phyloP scores from a whole-genome alignment of 2,329 filamentous ascomycete genomes.

The Raffaelea arxii region DNA sequence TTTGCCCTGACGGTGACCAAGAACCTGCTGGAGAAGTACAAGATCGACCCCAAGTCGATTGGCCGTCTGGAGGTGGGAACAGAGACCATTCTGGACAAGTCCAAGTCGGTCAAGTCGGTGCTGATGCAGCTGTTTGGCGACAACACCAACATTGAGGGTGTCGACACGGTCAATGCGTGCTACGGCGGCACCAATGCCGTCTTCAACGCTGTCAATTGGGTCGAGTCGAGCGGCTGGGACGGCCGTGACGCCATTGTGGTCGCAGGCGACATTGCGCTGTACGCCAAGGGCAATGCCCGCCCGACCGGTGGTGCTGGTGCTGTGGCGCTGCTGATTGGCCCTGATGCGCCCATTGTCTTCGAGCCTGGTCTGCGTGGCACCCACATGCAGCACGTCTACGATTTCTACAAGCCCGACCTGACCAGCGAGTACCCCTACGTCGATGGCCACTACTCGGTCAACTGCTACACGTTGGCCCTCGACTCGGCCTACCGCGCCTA shows the following conservation, averaged over 20 bases:
- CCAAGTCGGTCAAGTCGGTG: slow-evolving; percentile 82
- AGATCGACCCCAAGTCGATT: slow-evolving; percentile 67
- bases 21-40: slow-evolving; percentile 73
- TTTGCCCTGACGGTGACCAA: slow-evolving; percentile 69
- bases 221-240: slow-evolving; percentile 82
- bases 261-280: slow-evolving; percentile 74
- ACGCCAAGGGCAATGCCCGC: slow-evolving; percentile 73
- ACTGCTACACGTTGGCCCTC: slow-evolving; percentile 72
- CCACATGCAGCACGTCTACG: slow-evolving; percentile 77
- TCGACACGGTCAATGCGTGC: slow-evolving; percentile 77
- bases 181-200: slow-evolving; percentile 79
- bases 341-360: slow-evolving; percentile 64
- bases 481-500: slow-evolving; percentile 77
- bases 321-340: slow-evolving; percentile 70
- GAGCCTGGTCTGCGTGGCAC: slow-evolving; percentile 72
- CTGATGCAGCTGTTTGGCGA: slow-evolving; percentile 79
- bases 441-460: slow-evolving; percentile 73
- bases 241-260: slow-evolving; percentile 73
- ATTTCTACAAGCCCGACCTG: slow-evolving; percentile 85
- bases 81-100: slow-evolving; percentile 80
- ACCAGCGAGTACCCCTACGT: slow-evolving; percentile 82
- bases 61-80: slow-evolving; percentile 78
- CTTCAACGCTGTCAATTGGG: slow-evolving; percentile 77
- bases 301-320: slow-evolving; percentile 73
- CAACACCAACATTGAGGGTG: slow-evolving; percentile 76